A percentile compares a stretch with the other conserved stretches of the same genome.
These are phyloP conservation scores for Thuja plicata DNA, from an alignment of 83 land plant genomes.

Conservation along the genomic window DNA sequence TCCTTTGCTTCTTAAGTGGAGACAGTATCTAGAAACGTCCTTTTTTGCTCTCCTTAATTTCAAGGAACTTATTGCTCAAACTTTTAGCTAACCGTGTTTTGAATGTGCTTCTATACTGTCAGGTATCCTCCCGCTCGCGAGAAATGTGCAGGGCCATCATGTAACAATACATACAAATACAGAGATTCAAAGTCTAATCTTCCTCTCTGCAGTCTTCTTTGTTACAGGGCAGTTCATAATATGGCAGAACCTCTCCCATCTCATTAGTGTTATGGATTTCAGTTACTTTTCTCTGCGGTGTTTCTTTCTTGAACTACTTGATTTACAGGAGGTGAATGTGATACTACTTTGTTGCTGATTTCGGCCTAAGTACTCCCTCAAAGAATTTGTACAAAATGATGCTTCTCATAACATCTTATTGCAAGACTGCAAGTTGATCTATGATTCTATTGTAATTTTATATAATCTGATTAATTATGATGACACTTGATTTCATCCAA, in stretches of 20 bases:
- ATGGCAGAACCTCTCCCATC: neutral
- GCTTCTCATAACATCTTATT: neutral
- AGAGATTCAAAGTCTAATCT: conserved; percentile 25
- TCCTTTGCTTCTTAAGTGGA: neutral
- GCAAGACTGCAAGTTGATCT: neutral
- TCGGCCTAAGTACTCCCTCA: neutral
- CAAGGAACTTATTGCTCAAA: neutral
- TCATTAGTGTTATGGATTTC: neutral
- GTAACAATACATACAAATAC: conserved; percentile 30
- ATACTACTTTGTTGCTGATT: neutral
- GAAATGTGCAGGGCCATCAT: conserved; percentile 31
- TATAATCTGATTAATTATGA: neutral
- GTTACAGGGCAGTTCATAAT: conserved; percentile 22
- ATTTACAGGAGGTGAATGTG: neutral
- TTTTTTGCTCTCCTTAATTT: neutral
- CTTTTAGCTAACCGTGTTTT: neutral
- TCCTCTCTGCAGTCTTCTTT: conserved; percentile 36
- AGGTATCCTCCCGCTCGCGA: conserved; percentile 31
- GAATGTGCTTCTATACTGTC: neutral
- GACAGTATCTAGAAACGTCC: neutral
- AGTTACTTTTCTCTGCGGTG: neutral
- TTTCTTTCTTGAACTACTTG: neutral
- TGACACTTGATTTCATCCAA: neutral
- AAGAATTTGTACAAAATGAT: conserved; percentile 7
- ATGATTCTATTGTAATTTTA: neutral